Conservation (phyloP, 1,284 basidiomycete genomes). For the Cutaneotrichosporon dermatis region DNA sequence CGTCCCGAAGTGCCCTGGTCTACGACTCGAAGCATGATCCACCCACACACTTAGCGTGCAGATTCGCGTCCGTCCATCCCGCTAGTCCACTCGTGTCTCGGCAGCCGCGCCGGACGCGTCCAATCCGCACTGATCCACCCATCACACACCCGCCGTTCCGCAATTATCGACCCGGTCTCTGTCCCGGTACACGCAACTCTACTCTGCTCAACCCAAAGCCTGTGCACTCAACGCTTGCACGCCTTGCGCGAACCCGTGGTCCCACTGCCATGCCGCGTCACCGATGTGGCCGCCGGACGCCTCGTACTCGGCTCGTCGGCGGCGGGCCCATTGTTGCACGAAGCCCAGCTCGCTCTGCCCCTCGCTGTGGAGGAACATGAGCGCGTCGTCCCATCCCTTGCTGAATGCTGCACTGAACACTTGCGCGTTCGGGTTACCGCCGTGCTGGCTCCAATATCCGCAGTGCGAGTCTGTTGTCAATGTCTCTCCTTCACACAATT, state of each 20-base stretch:
- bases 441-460: constrained; percentile 58
- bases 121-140: too few relatives aligned
- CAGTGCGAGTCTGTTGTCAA: constrained; percentile 53
- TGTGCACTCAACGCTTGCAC: constrained; percentile 27
- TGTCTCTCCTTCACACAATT: background rate
- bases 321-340: constrained; percentile 57
- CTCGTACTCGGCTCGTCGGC: constrained; percentile 54
- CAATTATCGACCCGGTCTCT: too few relatives aligned
- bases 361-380: constrained; percentile 52
- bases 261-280: constrained; percentile 60
- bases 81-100: too few relatives aligned
- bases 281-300: constrained; percentile 31
- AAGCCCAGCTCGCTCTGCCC: constrained; percentile 60
- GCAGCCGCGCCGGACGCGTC: too few relatives aligned
- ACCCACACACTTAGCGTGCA: too few relatives aligned
- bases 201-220: background rate
- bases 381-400: constrained; percentile 67
- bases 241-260: constrained; percentile 60
- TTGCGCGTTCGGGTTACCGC: constrained; percentile 58
- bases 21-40: too few relatives aligned
- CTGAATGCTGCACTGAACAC: constrained; percentile 64
- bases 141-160: too few relatives aligned
- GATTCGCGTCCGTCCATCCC: too few relatives aligned
- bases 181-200: too few relatives aligned
- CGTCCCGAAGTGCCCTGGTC: too few relatives aligned